These are phyloP conservation scores for Irpex rosettiformis DNA, from an alignment of 1,284 basidiomycete genomes.

Conservation along the genomic window DNA sequence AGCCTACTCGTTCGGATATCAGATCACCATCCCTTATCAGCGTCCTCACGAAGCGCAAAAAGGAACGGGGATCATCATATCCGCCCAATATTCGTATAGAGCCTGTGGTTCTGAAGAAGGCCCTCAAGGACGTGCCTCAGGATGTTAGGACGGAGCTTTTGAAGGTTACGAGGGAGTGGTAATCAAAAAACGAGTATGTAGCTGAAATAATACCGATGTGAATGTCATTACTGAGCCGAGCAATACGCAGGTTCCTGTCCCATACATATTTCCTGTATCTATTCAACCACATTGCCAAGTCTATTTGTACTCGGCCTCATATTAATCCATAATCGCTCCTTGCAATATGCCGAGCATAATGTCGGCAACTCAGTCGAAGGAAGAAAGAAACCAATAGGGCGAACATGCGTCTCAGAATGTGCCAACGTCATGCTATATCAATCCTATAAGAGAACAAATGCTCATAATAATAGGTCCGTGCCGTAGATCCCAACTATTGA, in stretches of 20 bases:
- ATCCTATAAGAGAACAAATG: no score
- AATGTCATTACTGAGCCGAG: background rate
- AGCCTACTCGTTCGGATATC: constrained; percentile 25
- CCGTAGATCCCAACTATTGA: no score
- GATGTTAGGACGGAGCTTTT: constrained; percentile 34
- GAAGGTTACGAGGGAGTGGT: constrained; percentile 37
- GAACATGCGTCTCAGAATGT: no score
- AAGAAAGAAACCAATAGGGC: no score
- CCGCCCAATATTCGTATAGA: constrained; percentile 46
- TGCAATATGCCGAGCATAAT: no score
- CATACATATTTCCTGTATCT: background rate
- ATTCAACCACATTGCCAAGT: background rate
- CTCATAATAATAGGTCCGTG: no score
- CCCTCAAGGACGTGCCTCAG: constrained; percentile 33
- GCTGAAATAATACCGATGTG: background rate
- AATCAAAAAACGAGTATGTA: background rate
- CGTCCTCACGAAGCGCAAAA: constrained; percentile 36
- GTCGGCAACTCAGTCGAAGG: no score
- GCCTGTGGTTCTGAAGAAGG: constrained; percentile 32
- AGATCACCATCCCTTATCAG: constrained; percentile 34
- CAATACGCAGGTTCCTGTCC: background rate
- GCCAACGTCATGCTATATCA: no score
- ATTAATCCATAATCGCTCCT: no score
- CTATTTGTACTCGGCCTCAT: background rate
- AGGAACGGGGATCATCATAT: constrained; percentile 33